Base-by-base conservation (phyloP, 2,329 filamentous ascomycete genomes). In the Uncinocarpus reesii region DNA sequence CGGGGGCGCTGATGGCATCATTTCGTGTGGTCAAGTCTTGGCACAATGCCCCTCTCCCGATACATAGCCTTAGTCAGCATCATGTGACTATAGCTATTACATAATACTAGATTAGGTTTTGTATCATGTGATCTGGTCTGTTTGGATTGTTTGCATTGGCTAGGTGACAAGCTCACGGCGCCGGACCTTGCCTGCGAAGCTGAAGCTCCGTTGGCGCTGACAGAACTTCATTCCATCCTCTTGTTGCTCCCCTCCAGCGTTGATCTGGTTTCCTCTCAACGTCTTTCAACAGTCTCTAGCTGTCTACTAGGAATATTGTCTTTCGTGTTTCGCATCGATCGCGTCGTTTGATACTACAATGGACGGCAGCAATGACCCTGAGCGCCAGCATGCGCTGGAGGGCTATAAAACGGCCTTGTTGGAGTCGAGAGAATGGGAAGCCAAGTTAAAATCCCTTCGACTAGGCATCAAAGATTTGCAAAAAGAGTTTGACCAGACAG, bases 341-440 rank as follows among this genome's bases (percentile, higher is more conserved):
- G 26, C 26, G 23, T 13, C 2, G 3, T 15, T 13, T 11, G 36
- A 21, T 3, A 24, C 15, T 7, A 38, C 18, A 36, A 68, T 68
- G 65, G 63, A 62, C 58, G 62, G 61, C 54, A 59, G 59, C 57
- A 55, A 54, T 21, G 54, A 79, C 57, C 71, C 74, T 49, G 76
- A 79, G 65, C 70, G 76, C 60, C 65, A 82, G 59, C 76, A 82
- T 65, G 84, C 85, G 63, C 80, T 90, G 61, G 75, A 81, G 62
- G 79, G 82, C 51, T 90, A 87, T 74, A 86, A 86, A 66, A 71
- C 76, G 53, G 88, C 86, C 73, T 78, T 90, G 60, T 78, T 95
- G 62, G 90, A 98, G 70, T 94, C 93, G 60, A 81, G 93, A 70
- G 92, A 98, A 77, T 96, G 88, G 88, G 93, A 98, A 70, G 84